Evolutionary conservation across 2,329 filamentous ascomycete species (phyloP).

Genomic region (Phialemoniopsis sp.): DNA sequence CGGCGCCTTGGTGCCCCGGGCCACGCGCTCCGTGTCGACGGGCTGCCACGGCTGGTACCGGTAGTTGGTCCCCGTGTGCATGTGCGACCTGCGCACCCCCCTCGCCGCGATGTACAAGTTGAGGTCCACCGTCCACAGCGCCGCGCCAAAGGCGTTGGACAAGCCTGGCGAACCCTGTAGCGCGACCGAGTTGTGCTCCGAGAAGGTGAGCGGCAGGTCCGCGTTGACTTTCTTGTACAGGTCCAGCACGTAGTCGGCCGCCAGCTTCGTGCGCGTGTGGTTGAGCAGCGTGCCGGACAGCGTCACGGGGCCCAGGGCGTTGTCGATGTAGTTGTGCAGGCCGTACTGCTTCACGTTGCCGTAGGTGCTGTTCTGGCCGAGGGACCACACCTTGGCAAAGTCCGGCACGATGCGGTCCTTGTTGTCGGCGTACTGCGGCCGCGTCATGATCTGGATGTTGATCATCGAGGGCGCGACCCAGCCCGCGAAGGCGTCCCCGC

Average conservation of each 20-base stretch:
- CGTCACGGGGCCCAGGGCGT: slow-evolving; percentile 55
- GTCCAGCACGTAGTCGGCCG: slow-evolving; percentile 42
- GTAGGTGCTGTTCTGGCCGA: no score
- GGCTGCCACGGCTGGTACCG: slow-evolving; percentile 29
- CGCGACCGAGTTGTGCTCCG: slow-evolving; percentile 60
- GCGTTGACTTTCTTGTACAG: slow-evolving; percentile 38
- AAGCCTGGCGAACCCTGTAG: slow-evolving; percentile 57
- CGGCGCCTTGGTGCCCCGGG: slow-evolving; percentile 55
- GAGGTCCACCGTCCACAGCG: slow-evolving; percentile 62
- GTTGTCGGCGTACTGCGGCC: no score
- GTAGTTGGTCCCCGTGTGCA: slow-evolving; percentile 63
- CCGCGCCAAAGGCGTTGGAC: slow-evolving; percentile 61
- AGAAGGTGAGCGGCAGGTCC: slow-evolving; percentile 49
- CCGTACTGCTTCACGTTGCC: no score
- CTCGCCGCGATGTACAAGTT: slow-evolving; percentile 52
- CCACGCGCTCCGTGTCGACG: slow-evolving; percentile 40
- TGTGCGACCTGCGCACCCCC: slow-evolving; percentile 53
- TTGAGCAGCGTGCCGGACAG: slow-evolving; percentile 61
- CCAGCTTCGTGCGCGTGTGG: slow-evolving; percentile 47
- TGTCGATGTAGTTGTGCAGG: slow-evolving; percentile 55
- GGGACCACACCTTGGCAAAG: no score
- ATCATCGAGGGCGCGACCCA: no score
- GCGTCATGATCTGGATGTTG: no score
- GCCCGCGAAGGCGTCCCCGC: no score
- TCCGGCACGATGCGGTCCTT: no score